Percentiles rank a stretch among this genome's conserved stretches.
Conservation (phyloP, 176 grass and related monocot species). For the Coix lacrymajobi region DNA sequence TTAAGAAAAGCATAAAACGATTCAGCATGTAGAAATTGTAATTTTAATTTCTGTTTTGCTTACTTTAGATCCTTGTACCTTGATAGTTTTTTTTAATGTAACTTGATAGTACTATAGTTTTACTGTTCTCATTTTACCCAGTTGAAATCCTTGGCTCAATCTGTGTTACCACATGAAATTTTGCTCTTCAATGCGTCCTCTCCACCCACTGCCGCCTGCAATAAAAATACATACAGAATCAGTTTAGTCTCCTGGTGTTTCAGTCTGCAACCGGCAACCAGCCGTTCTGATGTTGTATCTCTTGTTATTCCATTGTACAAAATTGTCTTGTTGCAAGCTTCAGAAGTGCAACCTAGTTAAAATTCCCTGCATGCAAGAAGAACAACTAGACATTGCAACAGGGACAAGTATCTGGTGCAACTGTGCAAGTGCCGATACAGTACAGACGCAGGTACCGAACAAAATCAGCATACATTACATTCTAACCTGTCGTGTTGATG, state of each 20-base stretch:
- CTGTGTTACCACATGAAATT: neutral
- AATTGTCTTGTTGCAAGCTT: neutral
- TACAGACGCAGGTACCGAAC: too few species aligned
- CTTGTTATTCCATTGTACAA: neutral
- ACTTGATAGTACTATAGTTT: neutral
- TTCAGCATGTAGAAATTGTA: neutral
- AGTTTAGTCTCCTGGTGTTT: neutral
- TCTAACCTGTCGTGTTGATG: neutral
- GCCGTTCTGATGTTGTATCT: neutral
- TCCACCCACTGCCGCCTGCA: neutral
- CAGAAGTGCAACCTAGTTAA: neutral
- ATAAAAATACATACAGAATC: neutral
- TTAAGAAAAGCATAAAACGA: neutral
- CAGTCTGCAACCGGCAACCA: neutral
- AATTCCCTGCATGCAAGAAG: neutral
- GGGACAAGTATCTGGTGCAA: neutral
- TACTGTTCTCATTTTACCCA: neutral
- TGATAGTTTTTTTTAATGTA: too few species aligned
- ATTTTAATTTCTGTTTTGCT: neutral
- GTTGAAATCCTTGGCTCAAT: neutral
- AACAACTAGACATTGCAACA: neutral
- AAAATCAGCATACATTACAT: neutral
- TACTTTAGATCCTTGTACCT: neutral
- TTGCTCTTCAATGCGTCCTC: neutral
- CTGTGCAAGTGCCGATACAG: neutral